Base-by-base conservation (phyloP, 1,284 basidiomycete genomes). In the Trichosporon inkin region DNA sequence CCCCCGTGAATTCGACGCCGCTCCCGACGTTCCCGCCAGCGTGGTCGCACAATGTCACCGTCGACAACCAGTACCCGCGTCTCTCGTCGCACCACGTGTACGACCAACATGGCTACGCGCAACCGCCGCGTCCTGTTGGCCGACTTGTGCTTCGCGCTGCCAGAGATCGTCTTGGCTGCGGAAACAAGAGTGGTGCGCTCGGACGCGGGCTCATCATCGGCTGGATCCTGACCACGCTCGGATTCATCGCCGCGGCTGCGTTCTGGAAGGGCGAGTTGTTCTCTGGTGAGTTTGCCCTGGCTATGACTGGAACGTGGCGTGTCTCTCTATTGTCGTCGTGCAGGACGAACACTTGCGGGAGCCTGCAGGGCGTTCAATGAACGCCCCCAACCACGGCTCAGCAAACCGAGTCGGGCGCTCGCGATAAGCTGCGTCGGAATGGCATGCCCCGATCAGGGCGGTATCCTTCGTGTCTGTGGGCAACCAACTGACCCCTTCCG, bases 221-320 rank as follows among this genome's bases (percentile, higher is more conserved):
- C 4, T 78, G 75, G 75, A 67, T 74, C 10, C 52, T 67, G 0
- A 78, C 73, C 2, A 75, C 73, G 3, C 38, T 74, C 1, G 69
- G 70, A 2, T 77, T 78, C 56, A 35, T 78, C 16, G 28, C 69
- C 4, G 72, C 70, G 6, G 70, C 72, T 3, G 74, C 69, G 6
- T 72, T 75, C 35, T 78, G 71, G 71, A 68, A 70, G 49, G 68
- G 70, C 17, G 69, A 78, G 59, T 61, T 77, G n/a, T 77, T 77
- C 55, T 28, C 64, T 8, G 72, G 76, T 76, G 60, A 59, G 74
- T 70, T 10, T n/a, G n/a, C n/a, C n/a, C 7, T 19, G 11, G 14
- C 17, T 16, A 17, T 0, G 19, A 14, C 6, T 0, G 38, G n/a
- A 16, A 2, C 40, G 28, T 44, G 22, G 20, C 16, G 37, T 24